Base-by-base conservation (phyloP, 2,329 filamentous ascomycete species). In the Colletotrichum falcatum region DNA sequence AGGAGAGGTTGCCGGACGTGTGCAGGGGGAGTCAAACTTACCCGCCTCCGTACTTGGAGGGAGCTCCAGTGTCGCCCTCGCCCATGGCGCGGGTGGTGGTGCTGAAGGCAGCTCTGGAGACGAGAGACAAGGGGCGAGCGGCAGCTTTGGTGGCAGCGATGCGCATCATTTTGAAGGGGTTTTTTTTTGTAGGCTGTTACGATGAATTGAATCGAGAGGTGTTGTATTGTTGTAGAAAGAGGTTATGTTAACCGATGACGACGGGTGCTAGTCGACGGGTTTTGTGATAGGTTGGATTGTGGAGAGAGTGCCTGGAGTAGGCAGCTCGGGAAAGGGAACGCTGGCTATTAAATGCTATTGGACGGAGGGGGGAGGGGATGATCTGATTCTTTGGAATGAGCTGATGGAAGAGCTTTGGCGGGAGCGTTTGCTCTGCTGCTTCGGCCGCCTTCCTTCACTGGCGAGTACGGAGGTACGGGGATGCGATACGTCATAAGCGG, bases 1-100 rank as follows among this genome's bases (percentile, higher is more conserved):
- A n/a, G n/a, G 35, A 20, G 7, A 37, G 7, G 20, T 56, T 9
- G 33, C n/a, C 12, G 35, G 28, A 20, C 28, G 37, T 28, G n/a
- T 5, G 23, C 9, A 23, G 5, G 44, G n/a, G 37, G 30, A 61
- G n/a, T 23, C 18, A 14, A 51, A 84, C 87, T 79, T 81, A 89
- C 87, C 86, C 83, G 78, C 86, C 86, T 72, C 87, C 86, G 14
- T 81, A 81, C 80, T 83, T 86, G 76, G 84, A 85, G 72, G 87
- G 86, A 66, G 87, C 82, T 69, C 92, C 92, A 73, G 89, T 91
- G 79, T 94, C 92, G 74, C 92, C 93, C 75, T 88, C 91, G 72
- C 80, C 83, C 89, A 94, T 92, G 78, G 82, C 87, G 79, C 88
- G 85, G 74, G 86, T 81, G 69, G 90, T 88, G 74, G 87, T 89